Conservation (phyloP, 2,329 filamentous ascomycete species). For the Grosmannia clavigera region DNA sequence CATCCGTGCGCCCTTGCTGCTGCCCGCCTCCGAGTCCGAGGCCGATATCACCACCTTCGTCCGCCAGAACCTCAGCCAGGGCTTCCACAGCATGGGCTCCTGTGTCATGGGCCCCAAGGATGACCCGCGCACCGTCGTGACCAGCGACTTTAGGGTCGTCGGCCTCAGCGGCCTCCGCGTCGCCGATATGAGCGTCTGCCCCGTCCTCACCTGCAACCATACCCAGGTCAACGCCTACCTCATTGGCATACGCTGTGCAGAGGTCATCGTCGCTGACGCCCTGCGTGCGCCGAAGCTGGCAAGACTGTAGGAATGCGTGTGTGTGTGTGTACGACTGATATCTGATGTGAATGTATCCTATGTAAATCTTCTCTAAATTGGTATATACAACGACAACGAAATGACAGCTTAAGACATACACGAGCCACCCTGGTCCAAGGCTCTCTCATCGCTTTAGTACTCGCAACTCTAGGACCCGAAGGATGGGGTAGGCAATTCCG, state of each 20-base stretch:
- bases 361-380: background rate
- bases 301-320: background rate
- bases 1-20: background rate
- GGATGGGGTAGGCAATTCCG: constrained; percentile 13
- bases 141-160: constrained; percentile 1
- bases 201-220: constrained; percentile 3
- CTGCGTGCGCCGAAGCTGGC: background rate
- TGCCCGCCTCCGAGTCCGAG: background rate
- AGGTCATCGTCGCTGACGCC: background rate
- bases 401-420: too few relatives aligned
- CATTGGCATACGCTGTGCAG: background rate
- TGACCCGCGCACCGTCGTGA: constrained; percentile 1
- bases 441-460: background rate
- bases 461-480: constrained; percentile 14
- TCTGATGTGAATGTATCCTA: background rate
- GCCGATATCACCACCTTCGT: background rate
- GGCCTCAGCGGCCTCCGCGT: constrained; percentile 6
- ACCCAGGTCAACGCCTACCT: constrained; percentile 5
- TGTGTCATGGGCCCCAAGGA: constrained; percentile 3
- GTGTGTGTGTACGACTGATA: too few relatives aligned
- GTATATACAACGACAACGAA: background rate
- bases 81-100: constrained; percentile 5
- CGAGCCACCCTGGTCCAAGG: too few relatives aligned
- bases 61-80: background rate
- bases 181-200: constrained; percentile 8